These are phyloP conservation scores for Panellus pusillus DNA, from an alignment of 768 basidiomycete genomes.

Conservation along the genomic window DNA sequence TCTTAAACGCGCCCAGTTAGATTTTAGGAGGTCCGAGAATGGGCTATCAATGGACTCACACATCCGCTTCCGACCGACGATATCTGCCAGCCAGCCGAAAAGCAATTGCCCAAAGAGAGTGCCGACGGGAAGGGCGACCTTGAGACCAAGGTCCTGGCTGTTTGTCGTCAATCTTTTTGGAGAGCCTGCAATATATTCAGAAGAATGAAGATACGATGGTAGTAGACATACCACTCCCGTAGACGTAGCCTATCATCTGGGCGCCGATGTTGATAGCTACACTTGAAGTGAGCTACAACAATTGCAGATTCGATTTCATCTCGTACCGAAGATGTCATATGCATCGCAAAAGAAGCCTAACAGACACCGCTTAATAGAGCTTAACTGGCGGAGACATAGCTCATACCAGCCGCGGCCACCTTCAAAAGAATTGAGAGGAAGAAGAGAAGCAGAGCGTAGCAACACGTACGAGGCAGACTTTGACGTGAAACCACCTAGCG, in stretches of 20 bases:
- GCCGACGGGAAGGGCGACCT: conserved; percentile 76
- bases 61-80: conserved; percentile 77
- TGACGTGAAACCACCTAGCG: conserved; percentile 63
- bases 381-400: neutral
- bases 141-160: conserved; percentile 69
- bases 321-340: conserved; percentile 73
- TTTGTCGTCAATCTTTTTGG: conserved; percentile 46
- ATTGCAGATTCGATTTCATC: no score
- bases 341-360: conserved; percentile 29
- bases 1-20: conserved; percentile 35
- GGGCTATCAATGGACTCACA: conserved; percentile 43
- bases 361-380: neutral
- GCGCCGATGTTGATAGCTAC: conserved; percentile 77
- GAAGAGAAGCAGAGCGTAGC: neutral
- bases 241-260: conserved; percentile 82
- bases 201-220: conserved; percentile 3
- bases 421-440: neutral
- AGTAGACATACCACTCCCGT: conserved; percentile 41
- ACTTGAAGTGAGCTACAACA: no score
- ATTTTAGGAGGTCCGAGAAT: neutral
- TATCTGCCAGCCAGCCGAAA: conserved; percentile 81
- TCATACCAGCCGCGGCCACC: neutral
- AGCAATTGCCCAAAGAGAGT: conserved; percentile 74
- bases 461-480: conserved; percentile 56
- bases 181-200: conserved; percentile 25